Percentiles rank a stretch among this genome's conserved stretches.
These are phyloP conservation scores for Amanita pallidorosea DNA, from an alignment of 768 basidiomycete genomes.

Conservation along the genomic window DNA sequence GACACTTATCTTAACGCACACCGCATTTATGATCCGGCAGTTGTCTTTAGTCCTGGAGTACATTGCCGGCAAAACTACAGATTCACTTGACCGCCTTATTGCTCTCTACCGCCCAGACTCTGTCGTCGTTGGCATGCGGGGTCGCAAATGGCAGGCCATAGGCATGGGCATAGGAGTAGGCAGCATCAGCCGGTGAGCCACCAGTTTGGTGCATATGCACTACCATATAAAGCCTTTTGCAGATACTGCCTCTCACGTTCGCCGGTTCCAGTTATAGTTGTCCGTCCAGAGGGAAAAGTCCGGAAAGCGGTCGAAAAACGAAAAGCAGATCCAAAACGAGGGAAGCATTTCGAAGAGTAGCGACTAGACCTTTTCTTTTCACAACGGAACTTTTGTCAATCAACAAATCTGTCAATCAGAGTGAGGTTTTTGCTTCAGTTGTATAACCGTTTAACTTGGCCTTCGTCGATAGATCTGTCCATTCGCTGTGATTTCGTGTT, in stretches of 20 bases:
- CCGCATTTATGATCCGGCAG: constrained; percentile 20
- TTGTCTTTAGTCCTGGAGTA: constrained; percentile 90
- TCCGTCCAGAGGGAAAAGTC: constrained; percentile 81
- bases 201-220: background rate
- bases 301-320: constrained; percentile 80
- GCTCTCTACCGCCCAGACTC: constrained; percentile 88
- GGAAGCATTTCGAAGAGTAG: constrained; percentile 55
- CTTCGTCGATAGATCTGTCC: too few relatives aligned
- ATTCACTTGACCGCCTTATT: constrained; percentile 86
- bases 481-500: too few relatives aligned
- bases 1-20: background rate
- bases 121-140: constrained; percentile 87
- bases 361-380: too few relatives aligned
- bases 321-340: constrained; percentile 80
- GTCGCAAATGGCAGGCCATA: constrained; percentile 36
- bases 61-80: constrained; percentile 83
- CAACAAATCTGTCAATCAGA: too few relatives aligned
- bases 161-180: constrained; percentile 30
- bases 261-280: constrained; percentile 93
- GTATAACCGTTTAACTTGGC: too few relatives aligned
- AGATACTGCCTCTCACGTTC: constrained; percentile 85
- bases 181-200: constrained; percentile 36
- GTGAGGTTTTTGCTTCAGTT: too few relatives aligned
- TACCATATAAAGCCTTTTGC: constrained; percentile 6
- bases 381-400: too few relatives aligned